A percentile compares a stretch with the other conserved stretches of the same genome.
Conservation (phyloP, 192 early-diverging fungal species). For the Coemansia sp. region DNA sequence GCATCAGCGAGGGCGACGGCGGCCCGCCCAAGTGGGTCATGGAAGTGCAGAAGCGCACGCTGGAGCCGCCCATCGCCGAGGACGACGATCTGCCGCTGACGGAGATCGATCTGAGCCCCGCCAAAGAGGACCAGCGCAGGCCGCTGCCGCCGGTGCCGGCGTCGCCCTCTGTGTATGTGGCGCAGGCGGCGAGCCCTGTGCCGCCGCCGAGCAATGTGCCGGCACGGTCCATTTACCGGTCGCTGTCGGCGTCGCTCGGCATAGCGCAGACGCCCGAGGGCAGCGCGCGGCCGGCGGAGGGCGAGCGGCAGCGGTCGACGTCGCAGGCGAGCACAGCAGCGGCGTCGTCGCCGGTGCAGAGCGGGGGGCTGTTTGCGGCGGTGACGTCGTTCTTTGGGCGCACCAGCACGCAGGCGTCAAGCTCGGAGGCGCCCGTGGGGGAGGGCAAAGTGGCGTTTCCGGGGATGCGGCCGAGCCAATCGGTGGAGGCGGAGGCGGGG, state of each 20-base stretch:
- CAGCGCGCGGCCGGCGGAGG: background rate
- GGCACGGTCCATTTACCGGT: constrained; percentile 47
- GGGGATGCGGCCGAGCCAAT: constrained; percentile 48
- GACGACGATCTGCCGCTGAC: constrained; percentile 15
- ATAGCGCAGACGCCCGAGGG: constrained; percentile 17
- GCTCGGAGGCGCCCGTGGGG: constrained; percentile 14
- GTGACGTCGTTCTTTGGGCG: constrained; percentile 54
- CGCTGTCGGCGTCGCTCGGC: constrained; percentile 48
- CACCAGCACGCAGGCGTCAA: constrained; percentile 39
- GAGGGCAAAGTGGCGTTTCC: constrained; percentile 39
- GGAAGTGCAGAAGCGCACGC: constrained; percentile 52
- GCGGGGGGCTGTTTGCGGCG: constrained; percentile 42
- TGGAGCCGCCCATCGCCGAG: constrained; percentile 11
- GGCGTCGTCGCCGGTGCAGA: constrained; percentile 8
- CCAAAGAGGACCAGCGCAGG: background rate
- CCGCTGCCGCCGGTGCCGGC: constrained; percentile 6
- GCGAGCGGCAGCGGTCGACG: constrained; percentile 33
- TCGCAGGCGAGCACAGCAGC: constrained; percentile 21
- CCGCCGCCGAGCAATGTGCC: background rate
- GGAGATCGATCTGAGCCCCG: constrained; percentile 16
- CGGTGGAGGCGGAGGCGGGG: background rate
- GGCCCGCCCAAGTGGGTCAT: constrained; percentile 39
- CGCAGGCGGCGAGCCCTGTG: background rate
- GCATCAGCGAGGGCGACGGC: constrained; percentile 32
- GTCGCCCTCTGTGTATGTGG: background rate